Conservation (phyloP, 164 flowering plant genomes). For the Nymphaea thermarum region DNA sequence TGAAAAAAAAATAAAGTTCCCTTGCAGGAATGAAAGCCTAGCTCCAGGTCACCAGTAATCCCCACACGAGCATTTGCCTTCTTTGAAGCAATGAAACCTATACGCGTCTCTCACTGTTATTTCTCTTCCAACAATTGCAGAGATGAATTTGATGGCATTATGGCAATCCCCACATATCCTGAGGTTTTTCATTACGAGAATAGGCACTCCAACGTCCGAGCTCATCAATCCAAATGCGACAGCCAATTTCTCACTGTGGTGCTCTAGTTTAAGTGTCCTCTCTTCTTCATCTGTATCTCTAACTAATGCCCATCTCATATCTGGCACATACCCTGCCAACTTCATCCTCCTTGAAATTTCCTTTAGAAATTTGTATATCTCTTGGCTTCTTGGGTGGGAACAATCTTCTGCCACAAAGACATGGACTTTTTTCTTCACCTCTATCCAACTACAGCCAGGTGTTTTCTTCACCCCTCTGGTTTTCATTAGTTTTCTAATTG, state of each 20-base stretch:
- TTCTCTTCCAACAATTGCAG: constrained; percentile 47
- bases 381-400: constrained; percentile 57
- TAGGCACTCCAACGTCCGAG: constrained; percentile 39
- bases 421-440: constrained; percentile 42
- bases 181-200: constrained; percentile 61
- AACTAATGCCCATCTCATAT: constrained; percentile 44
- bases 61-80: constrained; percentile 65
- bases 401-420: constrained; percentile 69
- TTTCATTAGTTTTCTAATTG: constrained; percentile 41
- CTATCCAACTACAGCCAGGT: constrained; percentile 88
- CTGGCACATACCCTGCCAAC: constrained; percentile 55
- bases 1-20: neutral
- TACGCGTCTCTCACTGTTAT: constrained; percentile 64
- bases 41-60: constrained; percentile 55
- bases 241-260: constrained; percentile 84
- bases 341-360: constrained; percentile 46
- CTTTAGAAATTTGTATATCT: constrained; percentile 43
- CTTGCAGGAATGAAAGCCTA: neutral
- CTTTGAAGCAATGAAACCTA: constrained; percentile 73
- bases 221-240: constrained; percentile 67
- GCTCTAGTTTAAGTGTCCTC: constrained; percentile 37
- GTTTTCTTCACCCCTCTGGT: constrained; percentile 54
- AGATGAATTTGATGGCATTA: constrained; percentile 58
- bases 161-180: constrained; percentile 84
- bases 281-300: constrained; percentile 37